These are phyloP conservation scores for Pulveroboletus sp. DNA, from an alignment of 768 basidiomycete species.

Conservation along the genomic window DNA sequence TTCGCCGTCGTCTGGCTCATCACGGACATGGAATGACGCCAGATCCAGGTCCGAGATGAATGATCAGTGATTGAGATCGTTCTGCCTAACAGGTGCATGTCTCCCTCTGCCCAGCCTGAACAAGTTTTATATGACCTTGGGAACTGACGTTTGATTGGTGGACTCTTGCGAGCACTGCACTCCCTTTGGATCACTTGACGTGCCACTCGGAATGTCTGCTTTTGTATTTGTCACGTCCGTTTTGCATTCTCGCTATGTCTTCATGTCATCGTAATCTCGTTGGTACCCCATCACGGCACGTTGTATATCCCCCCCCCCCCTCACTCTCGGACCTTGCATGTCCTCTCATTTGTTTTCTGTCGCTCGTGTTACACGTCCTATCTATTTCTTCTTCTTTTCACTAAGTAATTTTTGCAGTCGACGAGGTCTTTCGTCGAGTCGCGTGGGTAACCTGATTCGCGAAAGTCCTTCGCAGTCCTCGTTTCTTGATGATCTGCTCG, in stretches of 20 bases:
- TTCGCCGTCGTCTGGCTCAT: constrained; percentile 19
- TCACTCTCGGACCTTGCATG: too few relatives aligned
- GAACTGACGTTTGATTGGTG: background rate
- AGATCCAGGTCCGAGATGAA: constrained; percentile 8
- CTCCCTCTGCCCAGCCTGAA: background rate
- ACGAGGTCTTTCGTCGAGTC: too few relatives aligned
- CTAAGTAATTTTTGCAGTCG: too few relatives aligned
- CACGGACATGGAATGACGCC: constrained; percentile 16
- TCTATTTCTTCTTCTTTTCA: too few relatives aligned
- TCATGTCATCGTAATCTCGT: background rate
- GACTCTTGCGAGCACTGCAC: background rate
- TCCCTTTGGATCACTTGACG: background rate
- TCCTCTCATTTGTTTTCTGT: too few relatives aligned
- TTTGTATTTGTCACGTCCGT: background rate
- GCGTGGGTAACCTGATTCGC: too few relatives aligned
- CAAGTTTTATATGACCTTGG: background rate
- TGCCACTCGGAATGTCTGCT: background rate
- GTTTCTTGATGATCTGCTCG: too few relatives aligned
- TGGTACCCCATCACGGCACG: background rate
- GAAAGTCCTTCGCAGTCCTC: too few relatives aligned
- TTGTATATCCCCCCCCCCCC: too few relatives aligned
- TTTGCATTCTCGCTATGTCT: background rate
- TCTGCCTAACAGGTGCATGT: constrained; percentile 2
- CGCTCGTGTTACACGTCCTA: too few relatives aligned
- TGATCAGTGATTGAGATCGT: constrained; percentile 4